Conservation (phyloP, 2,329 filamentous ascomycete genomes). For the Pseudopithomyces maydicus region DNA sequence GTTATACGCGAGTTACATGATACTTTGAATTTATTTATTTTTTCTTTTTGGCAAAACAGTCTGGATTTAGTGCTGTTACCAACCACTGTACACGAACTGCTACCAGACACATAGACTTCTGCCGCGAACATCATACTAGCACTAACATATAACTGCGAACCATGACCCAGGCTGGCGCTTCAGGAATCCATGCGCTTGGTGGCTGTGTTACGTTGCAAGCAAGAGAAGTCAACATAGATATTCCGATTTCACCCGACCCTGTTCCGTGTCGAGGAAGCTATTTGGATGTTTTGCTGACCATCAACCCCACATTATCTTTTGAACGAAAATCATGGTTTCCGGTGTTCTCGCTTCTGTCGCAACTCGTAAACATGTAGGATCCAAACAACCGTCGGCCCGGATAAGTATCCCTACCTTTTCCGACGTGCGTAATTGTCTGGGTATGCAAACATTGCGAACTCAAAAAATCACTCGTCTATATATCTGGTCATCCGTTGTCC, state of each 20-base stretch:
- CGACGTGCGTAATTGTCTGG: neutral
- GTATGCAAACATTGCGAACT: neutral
- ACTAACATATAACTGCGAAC: no score
- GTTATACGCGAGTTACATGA: no score
- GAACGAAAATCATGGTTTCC: neutral
- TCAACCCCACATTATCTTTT: neutral
- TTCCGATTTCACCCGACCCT: conserved; percentile 1
- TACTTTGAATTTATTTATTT: no score
- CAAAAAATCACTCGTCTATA: neutral
- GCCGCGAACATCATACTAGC: no score
- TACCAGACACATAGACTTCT: no score
- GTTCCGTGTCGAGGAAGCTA: neutral
- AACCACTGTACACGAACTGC: no score
- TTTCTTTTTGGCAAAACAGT: no score
- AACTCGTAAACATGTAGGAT: neutral
- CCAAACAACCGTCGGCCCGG: neutral
- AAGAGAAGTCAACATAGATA: no score
- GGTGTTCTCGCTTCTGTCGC: neutral
- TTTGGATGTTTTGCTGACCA: neutral
- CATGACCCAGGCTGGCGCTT: no score
- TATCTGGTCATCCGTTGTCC: neutral
- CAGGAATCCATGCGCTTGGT: no score
- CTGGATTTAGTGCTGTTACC: no score
- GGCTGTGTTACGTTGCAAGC: no score
- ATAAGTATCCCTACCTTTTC: conserved; percentile 2